Evolutionary conservation across 164 flowering plant species (phyloP), one percentile per base, ranked within the genome.

Genomic region (Umbilicus rupestris): DNA sequence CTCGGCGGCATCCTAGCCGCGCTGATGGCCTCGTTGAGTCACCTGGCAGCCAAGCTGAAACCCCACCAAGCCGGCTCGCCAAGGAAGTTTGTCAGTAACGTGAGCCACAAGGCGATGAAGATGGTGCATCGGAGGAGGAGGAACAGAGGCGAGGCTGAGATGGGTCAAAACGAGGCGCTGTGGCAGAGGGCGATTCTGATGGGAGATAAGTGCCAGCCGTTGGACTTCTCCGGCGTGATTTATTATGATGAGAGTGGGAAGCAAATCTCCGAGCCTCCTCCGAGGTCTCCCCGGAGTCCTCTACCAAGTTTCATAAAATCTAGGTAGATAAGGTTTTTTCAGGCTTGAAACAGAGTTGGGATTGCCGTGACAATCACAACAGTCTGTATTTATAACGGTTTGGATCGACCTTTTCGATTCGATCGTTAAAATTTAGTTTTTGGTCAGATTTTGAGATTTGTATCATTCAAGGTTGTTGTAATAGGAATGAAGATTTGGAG

Each of bases 151-250:
- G 41, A 17, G 30, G 70, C 1, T 26, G 71, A 49, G 24, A 68
- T 17, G 19, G 81, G 69, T 0, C 80, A 79, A 2, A 29, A n/a
- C 59, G 83, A 76, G n/a, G 87, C 80, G 7, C 65, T 87, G 41
- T 85, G 89, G 89, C 85, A 82, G 75, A 78, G 79, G 74, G 37
- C 72, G 49, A 87, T 87, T 68, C 37, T 85, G 81, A 83, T 87
- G 89, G 92, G 92, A 16, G 92, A 81, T 62, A 83, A 81, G 64
- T 87, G 89, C 66, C 73, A 87, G 80, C 89, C 89, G 70, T 74
- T 82, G 77, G 83, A 83, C 68, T 87, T 83, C 78, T 82, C 92
- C 24, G 92, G 92, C 15, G 89, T 79, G 3, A 85, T 87, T 63
- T 81, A 81, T 68, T 87, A 87, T 63, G 89, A 87, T 50, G 39